These are phyloP conservation scores for Pythium chondricola DNA, from an alignment of 352 stramenopile genomes.

Conservation along the genomic window DNA sequence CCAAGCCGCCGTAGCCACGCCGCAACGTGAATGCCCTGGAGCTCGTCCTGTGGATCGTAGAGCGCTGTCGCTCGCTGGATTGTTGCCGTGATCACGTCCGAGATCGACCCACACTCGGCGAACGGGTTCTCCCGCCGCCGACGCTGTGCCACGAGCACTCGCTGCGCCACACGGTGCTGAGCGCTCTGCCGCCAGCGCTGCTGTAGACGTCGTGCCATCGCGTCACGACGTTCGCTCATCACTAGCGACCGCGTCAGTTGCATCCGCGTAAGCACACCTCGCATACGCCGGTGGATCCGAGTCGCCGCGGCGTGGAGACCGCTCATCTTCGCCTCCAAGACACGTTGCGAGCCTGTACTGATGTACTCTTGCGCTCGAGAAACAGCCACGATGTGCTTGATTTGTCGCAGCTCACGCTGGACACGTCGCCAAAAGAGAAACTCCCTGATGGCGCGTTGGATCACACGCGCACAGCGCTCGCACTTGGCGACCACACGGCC, in stretches of 20 bases:
- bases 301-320: constrained; percentile 34
- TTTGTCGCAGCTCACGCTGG: constrained; percentile 26
- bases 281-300: constrained; percentile 50
- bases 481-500: constrained; percentile 26
- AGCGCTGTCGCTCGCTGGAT: constrained; percentile 17
- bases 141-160: constrained; percentile 41
- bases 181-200: constrained; percentile 47
- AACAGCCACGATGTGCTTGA: constrained; percentile 25
- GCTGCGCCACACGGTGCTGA: constrained; percentile 37
- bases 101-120: constrained; percentile 14
- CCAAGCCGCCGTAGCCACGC: constrained; percentile 60
- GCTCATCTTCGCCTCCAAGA: constrained; percentile 27
- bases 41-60: constrained; percentile 56
- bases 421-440: constrained; percentile 37
- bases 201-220: constrained; percentile 63
- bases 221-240: constrained; percentile 25
- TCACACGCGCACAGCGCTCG: constrained; percentile 37
- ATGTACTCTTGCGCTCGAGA: constrained; percentile 22
- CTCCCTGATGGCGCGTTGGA: constrained; percentile 33
- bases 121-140: constrained; percentile 56
- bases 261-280: constrained; percentile 33
- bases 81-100: constrained; percentile 31
- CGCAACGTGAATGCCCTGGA: constrained; percentile 39
- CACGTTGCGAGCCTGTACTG: constrained; percentile 7
- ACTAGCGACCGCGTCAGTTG: constrained; percentile 30